Percentiles rank a stretch among this genome's conserved stretches.
Conservation (phyloP, 164 flowering plant species). For the Buxus sempervirens region DNA sequence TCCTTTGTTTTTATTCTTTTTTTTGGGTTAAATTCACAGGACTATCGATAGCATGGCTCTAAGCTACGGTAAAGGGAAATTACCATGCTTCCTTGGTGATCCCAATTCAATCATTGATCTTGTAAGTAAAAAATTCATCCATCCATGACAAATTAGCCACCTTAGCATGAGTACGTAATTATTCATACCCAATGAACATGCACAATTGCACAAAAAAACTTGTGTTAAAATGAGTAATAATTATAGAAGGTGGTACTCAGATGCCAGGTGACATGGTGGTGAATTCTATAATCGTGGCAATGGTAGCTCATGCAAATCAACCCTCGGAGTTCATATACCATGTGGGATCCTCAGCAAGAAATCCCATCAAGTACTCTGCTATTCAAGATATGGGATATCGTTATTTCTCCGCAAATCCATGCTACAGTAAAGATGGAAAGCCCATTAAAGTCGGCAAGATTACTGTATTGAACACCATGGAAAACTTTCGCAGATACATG, state of each 20-base stretch:
- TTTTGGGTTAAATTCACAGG: slow-evolving; percentile 24
- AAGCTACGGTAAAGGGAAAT: slow-evolving; percentile 65
- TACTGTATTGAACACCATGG: slow-evolving; percentile 28
- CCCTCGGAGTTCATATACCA: slow-evolving; percentile 42
- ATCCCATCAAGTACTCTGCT: slow-evolving; percentile 27
- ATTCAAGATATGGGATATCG: slow-evolving; percentile 25
- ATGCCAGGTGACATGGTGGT: slow-evolving; percentile 92
- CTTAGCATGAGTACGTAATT: not conserved
- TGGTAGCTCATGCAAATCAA: slow-evolving; percentile 44
- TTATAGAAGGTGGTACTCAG: slow-evolving; percentile 27
- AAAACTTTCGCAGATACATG: slow-evolving; percentile 53
- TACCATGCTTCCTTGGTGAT: slow-evolving; percentile 55
- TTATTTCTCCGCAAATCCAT: slow-evolving; percentile 52
- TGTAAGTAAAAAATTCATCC: slow-evolving; percentile 29
- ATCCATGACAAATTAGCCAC: not conserved
- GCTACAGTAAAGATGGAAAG: slow-evolving; percentile 49
- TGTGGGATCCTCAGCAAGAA: slow-evolving; percentile 54
- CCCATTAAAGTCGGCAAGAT: slow-evolving; percentile 40
- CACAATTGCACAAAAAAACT: not conserved
- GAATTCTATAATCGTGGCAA: slow-evolving; percentile 62
- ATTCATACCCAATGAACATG: too few species aligned
- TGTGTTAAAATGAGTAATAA: not conserved
- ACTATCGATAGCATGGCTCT: slow-evolving; percentile 59
- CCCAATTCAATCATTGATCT: slow-evolving; percentile 37
- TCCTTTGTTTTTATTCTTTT: not conserved